Conservation (phyloP, 805 yeast genomes). For the Maudiozyma serrabonitensis region DNA sequence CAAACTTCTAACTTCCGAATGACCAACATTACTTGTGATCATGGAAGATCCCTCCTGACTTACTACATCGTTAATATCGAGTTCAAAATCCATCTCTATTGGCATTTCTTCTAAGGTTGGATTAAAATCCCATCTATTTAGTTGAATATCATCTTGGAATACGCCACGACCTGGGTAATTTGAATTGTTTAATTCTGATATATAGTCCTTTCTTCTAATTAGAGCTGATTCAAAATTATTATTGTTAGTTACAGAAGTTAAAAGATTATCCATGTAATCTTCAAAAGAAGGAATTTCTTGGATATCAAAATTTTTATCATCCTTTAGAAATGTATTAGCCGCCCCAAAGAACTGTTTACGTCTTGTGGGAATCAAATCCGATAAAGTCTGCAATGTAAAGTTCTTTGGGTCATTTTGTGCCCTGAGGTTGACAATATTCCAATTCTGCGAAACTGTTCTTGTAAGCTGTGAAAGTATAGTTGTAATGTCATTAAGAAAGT, state of each 20-base stretch:
- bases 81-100: constrained; percentile 22
- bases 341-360: not conserved
- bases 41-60: constrained; percentile 19
- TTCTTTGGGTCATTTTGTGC: not conserved
- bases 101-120: constrained; percentile 7
- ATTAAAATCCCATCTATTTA: not conserved
- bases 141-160: not conserved
- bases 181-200: constrained; percentile 19
- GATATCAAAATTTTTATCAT: constrained; percentile 24
- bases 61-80: constrained; percentile 22
- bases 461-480: constrained; percentile 14
- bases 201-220: constrained; percentile 17
- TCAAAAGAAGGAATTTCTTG: constrained; percentile 11
- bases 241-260: too few species aligned
- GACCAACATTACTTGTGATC: constrained; percentile 5
- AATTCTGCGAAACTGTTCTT: constrained; percentile 7
- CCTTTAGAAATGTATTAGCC: constrained; percentile 9
- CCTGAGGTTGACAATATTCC: not conserved
- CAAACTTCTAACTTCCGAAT: not conserved
- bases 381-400: not conserved
- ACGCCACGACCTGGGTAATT: constrained; percentile 8
- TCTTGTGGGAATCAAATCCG: not conserved
- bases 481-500: constrained; percentile 22
- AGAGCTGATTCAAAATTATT: constrained; percentile 2
- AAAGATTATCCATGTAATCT: not conserved